Evolutionary conservation across 2,329 filamentous ascomycete genomes (phyloP).

Genomic region (Neophaeococcomyces mojaviensis): DNA sequence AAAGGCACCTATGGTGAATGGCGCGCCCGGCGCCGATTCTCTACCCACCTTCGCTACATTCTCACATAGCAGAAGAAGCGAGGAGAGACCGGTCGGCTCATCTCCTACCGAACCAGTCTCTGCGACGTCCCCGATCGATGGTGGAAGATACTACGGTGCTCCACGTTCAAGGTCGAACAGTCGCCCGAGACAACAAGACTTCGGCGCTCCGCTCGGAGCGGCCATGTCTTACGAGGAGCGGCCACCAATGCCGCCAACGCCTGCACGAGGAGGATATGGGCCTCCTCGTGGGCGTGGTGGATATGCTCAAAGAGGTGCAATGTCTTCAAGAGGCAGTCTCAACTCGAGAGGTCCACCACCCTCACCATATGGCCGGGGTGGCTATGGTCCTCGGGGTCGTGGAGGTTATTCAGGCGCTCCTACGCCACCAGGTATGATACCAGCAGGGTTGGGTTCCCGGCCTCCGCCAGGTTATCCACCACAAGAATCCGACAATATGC

Average conservation of each 20-base stretch:
- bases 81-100: conserved; percentile 11
- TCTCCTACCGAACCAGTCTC: conserved; percentile 1
- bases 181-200: conserved; percentile 23
- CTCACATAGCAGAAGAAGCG: conserved; percentile 16
- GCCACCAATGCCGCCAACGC: conserved; percentile 26
- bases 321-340: conserved; percentile 29
- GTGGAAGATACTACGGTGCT: conserved; percentile 23
- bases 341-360: conserved; percentile 26
- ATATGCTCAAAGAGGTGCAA: conserved; percentile 24
- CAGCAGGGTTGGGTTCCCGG: conserved; percentile 36
- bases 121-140: conserved; percentile 9
- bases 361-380: conserved; percentile 15
- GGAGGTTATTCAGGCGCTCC: conserved; percentile 20
- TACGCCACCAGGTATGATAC: conserved; percentile 28
- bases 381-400: conserved; percentile 35
- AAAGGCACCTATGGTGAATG: conserved; percentile 50
- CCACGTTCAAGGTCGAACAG: conserved; percentile 25
- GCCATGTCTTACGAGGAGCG: not conserved
- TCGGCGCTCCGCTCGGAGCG: not conserved
- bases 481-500: conserved; percentile 23
- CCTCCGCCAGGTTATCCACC: conserved; percentile 47
- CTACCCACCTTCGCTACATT: conserved; percentile 43
- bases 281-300: conserved; percentile 39
- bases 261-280: conserved; percentile 32
- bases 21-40: conserved; percentile 46